phyloP scores from a whole-genome alignment of 2,329 filamentous ascomycete species.

The Monosporascus sp. region DNA sequence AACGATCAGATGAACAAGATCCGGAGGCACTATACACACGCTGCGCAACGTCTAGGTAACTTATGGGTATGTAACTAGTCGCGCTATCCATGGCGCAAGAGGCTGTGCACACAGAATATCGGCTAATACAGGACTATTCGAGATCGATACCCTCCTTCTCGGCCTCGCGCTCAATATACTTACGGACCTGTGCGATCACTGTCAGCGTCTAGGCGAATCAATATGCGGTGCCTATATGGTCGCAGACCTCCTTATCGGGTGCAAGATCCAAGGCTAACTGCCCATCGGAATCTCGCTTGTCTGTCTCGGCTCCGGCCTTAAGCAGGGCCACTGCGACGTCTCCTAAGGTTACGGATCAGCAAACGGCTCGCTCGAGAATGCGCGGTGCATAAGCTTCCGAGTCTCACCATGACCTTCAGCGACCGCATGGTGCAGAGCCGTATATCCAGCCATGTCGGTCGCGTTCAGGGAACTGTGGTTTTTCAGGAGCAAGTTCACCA shows the following conservation, averaged over 20 bases:
- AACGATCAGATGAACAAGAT: slow-evolving; percentile 57
- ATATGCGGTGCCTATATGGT: neutral
- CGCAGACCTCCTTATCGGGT: slow-evolving; percentile 73
- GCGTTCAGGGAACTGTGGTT: slow-evolving; percentile 77
- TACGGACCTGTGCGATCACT: slow-evolving; percentile 51
- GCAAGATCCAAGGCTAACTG: slow-evolving; percentile 72
- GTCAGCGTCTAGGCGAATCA: slow-evolving; percentile 6
- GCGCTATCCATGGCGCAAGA: slow-evolving; percentile 1
- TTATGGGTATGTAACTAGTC: slow-evolving; percentile 3
- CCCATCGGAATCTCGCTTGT: slow-evolving; percentile 69
- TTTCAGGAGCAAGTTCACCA: slow-evolving; percentile 73
- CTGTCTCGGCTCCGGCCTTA: slow-evolving; percentile 76
- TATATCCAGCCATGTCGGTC: slow-evolving; percentile 76
- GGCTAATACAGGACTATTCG: slow-evolving; percentile 10
- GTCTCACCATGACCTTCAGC: slow-evolving; percentile 64
- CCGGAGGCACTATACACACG: neutral
- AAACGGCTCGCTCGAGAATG: neutral
- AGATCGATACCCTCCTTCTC: slow-evolving; percentile 78
- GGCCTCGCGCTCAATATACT: slow-evolving; percentile 70
- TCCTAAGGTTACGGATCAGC: slow-evolving; percentile 34
- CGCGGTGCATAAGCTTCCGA: neutral
- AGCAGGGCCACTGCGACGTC: slow-evolving; percentile 79
- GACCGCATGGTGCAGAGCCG: slow-evolving; percentile 82
- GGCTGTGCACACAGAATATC: slow-evolving; percentile 9
- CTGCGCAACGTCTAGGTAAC: slow-evolving; percentile 5